Conservation (phyloP, 441 rosid genomes). For the Syzygium malaccense region DNA sequence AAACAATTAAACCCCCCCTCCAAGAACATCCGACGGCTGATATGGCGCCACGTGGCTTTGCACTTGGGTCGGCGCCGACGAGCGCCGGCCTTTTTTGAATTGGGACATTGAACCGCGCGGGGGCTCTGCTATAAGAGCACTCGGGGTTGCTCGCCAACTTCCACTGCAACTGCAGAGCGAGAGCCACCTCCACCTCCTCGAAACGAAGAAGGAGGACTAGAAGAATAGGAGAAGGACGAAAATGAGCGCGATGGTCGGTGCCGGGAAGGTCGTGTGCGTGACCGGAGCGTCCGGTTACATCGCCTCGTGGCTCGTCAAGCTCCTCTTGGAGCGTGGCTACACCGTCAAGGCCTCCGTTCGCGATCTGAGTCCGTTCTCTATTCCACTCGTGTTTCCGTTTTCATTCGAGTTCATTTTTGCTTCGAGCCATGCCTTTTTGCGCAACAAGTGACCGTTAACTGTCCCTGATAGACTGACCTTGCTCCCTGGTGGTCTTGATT, state of each 20-base stretch:
- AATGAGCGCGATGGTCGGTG: background rate
- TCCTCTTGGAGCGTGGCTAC: constrained; percentile 6
- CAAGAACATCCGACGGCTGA: background rate
- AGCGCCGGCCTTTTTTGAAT: background rate
- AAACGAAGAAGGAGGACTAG: background rate
- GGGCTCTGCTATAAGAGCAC: background rate
- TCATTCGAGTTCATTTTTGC: background rate
- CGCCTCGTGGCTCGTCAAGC: constrained; percentile 18
- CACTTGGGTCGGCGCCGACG: background rate
- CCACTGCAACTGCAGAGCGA: background rate
- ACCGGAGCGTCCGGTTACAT: constrained; percentile 15
- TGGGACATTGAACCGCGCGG: background rate
- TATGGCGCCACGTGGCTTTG: background rate
- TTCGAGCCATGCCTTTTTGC: background rate
- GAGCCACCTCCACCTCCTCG: background rate
- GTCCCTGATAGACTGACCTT: background rate
- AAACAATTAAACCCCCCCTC: background rate
- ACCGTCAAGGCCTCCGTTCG: constrained; percentile 16
- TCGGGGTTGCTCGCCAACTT: background rate
- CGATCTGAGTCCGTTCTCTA: constrained; percentile 1
- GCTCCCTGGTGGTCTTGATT: background rate
- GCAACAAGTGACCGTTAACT: background rate
- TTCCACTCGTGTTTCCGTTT: background rate
- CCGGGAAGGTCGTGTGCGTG: constrained; percentile 9
- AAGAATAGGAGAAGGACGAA: background rate